Conservation (phyloP, 140 eudicot species). For the Stevia rebaudiana region DNA sequence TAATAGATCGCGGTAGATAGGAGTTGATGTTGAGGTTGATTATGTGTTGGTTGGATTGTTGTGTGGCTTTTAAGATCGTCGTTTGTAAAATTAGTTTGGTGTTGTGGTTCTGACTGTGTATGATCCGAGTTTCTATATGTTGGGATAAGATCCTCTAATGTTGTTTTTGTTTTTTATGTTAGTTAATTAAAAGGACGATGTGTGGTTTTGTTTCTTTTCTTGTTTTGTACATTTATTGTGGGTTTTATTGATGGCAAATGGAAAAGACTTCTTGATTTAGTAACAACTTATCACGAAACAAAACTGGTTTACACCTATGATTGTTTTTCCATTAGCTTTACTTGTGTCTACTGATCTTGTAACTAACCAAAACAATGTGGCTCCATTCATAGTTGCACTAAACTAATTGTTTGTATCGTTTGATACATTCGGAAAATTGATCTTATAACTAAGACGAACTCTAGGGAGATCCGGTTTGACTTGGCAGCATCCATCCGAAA, state of each 20-base stretch:
- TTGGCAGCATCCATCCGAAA: no score
- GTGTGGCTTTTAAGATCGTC: slow-evolving; percentile 28
- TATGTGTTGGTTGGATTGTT: slow-evolving; percentile 10
- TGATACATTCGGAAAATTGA: no score
- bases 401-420: no score
- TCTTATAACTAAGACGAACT: no score
- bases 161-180: slow-evolving; percentile 9
- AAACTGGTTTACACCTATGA: no score
- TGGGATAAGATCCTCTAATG: slow-evolving; percentile 18
- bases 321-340: no score
- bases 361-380: no score
- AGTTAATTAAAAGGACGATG: slow-evolving; percentile 17
- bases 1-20: slow-evolving; percentile 6
- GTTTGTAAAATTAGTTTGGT: slow-evolving; percentile 32
- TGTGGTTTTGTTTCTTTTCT: slow-evolving; percentile 11
- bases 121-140: slow-evolving; percentile 8
- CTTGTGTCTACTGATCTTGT: no score
- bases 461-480: no score
- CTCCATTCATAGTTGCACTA: no score
- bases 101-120: slow-evolving; percentile 18
- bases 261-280: not conserved
- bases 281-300: not conserved
- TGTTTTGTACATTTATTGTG: slow-evolving; percentile 16
- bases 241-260: slow-evolving; percentile 5
- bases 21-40: slow-evolving; percentile 21